phyloP scores from a whole-genome alignment of 2,329 filamentous ascomycete species.

The Colletotrichum lupini region DNA sequence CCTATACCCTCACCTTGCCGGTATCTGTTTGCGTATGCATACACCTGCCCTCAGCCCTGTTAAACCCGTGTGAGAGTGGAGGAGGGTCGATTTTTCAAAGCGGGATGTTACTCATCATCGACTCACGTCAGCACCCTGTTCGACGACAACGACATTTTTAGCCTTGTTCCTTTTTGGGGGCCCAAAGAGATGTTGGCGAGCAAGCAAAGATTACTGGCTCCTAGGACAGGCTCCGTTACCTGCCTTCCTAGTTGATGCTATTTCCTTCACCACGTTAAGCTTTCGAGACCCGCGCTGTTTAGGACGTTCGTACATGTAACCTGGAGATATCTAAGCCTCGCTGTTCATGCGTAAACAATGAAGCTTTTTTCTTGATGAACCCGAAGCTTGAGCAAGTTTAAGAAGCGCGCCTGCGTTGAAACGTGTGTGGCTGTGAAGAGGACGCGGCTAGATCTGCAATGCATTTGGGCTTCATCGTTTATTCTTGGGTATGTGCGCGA shows the following conservation, averaged over 20 bases:
- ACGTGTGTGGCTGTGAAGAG: conserved; percentile 5
- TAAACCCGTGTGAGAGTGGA: neutral
- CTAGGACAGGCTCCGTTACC: neutral
- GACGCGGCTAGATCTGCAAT: neutral
- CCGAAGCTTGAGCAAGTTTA: neutral
- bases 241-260: neutral
- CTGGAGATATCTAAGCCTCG: neutral
- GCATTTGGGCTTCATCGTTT: neutral
- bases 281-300: neutral
- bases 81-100: neutral
- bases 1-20: neutral
- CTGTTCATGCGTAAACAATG: neutral
- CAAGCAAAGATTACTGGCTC: neutral
- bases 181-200: neutral
- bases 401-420: neutral
- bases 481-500: neutral
- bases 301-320: neutral
- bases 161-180: neutral
- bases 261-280: neutral
- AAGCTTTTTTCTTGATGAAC: neutral
- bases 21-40: neutral
- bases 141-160: conserved; percentile 1
- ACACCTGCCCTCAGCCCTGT: conserved; percentile 6
- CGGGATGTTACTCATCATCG: conserved; percentile 2
- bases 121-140: conserved; percentile 13